These are phyloP conservation scores for Diplocarpon mali DNA, from an alignment of 2,329 filamentous ascomycete species.

Conservation along the genomic window DNA sequence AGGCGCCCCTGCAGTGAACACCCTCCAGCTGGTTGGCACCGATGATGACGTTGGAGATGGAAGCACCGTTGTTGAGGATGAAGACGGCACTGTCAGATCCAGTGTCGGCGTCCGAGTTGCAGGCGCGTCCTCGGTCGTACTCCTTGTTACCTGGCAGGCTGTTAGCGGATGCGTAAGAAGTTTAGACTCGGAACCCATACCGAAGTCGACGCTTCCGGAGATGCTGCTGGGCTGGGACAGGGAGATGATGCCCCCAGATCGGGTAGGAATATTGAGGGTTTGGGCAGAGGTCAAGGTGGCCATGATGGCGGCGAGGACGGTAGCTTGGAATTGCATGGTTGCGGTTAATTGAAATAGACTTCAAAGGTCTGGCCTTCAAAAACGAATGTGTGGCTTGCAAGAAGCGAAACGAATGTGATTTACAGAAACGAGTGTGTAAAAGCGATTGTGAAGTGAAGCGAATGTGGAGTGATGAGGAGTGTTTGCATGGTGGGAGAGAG, in stretches of 20 bases:
- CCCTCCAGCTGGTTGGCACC: constrained; percentile 39
- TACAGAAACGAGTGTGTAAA: too few species aligned
- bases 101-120: constrained; percentile 15
- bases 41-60: constrained; percentile 42
- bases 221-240: constrained; percentile 9
- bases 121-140: constrained; percentile 17
- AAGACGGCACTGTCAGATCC: constrained; percentile 35
- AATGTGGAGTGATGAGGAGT: too few species aligned
- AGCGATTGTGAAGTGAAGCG: too few species aligned
- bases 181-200: too few species aligned
- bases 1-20: constrained; percentile 39
- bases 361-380: too few species aligned
- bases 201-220: constrained; percentile 1
- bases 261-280: constrained; percentile 15
- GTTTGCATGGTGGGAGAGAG: too few species aligned
- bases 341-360: too few species aligned
- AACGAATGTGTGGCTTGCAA: too few species aligned
- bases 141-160: constrained; percentile 14
- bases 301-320: constrained; percentile 12
- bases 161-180: too few species aligned
- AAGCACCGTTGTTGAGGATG: constrained; percentile 38
- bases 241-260: constrained; percentile 9
- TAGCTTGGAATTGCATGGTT: constrained; percentile 14
- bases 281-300: constrained; percentile 15
- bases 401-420: too few species aligned